phyloP scores from a whole-genome alignment of 768 basidiomycete species.

The Russula lepida region DNA sequence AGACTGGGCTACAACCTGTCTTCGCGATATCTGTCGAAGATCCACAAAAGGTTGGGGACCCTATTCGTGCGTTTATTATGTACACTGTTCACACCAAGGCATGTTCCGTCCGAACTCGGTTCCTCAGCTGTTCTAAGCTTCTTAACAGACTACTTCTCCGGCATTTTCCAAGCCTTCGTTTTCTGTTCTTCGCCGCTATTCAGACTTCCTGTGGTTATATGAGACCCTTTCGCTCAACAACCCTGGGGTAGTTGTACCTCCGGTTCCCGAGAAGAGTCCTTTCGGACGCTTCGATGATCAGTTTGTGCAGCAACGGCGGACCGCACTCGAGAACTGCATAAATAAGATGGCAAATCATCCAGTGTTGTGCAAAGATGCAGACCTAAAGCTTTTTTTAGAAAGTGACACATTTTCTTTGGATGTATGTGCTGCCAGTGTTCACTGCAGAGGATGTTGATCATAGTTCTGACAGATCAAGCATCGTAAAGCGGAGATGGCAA shows the following conservation, averaged over 20 bases:
- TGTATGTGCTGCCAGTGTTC: conserved; percentile 39
- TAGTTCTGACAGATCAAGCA: conserved; percentile 66
- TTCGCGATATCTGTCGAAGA: conserved; percentile 92
- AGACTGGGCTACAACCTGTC: conserved; percentile 52
- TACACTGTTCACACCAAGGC: conserved; percentile 93
- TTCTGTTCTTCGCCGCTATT: conserved; percentile 94
- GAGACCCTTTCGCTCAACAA: conserved; percentile 84
- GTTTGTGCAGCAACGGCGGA: conserved; percentile 80
- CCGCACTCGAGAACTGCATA: conserved; percentile 82
- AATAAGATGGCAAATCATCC: conserved; percentile 92
- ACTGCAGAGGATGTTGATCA: neutral
- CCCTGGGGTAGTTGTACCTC: conserved; percentile 94
- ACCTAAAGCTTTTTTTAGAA: conserved; percentile 86
- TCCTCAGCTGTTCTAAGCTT: neutral
- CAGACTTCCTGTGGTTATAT: conserved; percentile 96
- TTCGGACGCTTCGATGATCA: conserved; percentile 90
- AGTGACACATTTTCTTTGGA: conserved; percentile 87
- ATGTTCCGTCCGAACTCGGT: conserved; percentile 22
- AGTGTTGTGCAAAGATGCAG: conserved; percentile 77
- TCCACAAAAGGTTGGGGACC: conserved; percentile 95
- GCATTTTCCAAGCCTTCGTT: conserved; percentile 76
- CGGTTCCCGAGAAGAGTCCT: conserved; percentile 90
- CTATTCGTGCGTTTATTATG: conserved; percentile 88
- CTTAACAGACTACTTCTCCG: conserved; percentile 69
- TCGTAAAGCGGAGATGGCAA: conserved; percentile 64